Evolutionary conservation across 2,329 filamentous ascomycete genomes (phyloP).

Genomic region (Balansia obtecta): DNA sequence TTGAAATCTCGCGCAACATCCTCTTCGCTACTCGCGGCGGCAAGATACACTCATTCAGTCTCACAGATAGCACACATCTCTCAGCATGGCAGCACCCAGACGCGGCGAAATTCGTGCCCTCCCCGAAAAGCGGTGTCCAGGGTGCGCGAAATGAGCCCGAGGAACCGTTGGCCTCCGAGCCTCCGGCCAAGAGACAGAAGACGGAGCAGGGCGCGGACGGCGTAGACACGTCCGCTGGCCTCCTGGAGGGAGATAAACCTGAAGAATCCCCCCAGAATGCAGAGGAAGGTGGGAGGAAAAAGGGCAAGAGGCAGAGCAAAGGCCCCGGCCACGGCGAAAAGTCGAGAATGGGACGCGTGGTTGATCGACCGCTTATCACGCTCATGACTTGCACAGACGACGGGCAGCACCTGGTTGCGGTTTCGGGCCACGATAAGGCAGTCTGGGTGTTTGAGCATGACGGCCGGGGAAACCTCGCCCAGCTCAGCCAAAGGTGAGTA

Average conservation of each 20-base stretch:
- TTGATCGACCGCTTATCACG: conserved; percentile 52
- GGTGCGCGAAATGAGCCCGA: conserved; percentile 4
- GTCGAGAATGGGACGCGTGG: conserved; percentile 17
- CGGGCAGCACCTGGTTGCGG: conserved; percentile 57
- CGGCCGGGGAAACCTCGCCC: conserved; percentile 44
- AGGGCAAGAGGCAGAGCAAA: conserved; percentile 18
- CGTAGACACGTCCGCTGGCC: conserved; percentile 1
- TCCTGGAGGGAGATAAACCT: conserved; percentile 1
- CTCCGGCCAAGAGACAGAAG: conserved; percentile 25
- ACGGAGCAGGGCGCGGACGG: conserved; percentile 15
- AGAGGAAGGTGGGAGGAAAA: conserved; percentile 11
- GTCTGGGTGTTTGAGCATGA: conserved; percentile 70
- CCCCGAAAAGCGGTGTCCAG: neutral
- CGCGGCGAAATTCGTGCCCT: conserved; percentile 20
- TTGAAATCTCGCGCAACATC: conserved; percentile 41
- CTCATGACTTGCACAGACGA: conserved; percentile 52
- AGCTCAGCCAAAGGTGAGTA: conserved; percentile 59
- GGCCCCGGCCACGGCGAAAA: conserved; percentile 10
- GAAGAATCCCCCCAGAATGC: conserved; percentile 9
- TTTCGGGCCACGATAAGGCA: conserved; percentile 86
- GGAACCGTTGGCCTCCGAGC: conserved; percentile 11
- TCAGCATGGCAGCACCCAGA: conserved; percentile 48
- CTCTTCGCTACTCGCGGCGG: conserved; percentile 65
- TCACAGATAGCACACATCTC: conserved; percentile 43
- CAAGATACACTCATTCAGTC: conserved; percentile 54